Evolutionary conservation across 2,329 filamentous ascomycete genomes (phyloP).

Genomic region (Trichoderma atrobrunneum): DNA sequence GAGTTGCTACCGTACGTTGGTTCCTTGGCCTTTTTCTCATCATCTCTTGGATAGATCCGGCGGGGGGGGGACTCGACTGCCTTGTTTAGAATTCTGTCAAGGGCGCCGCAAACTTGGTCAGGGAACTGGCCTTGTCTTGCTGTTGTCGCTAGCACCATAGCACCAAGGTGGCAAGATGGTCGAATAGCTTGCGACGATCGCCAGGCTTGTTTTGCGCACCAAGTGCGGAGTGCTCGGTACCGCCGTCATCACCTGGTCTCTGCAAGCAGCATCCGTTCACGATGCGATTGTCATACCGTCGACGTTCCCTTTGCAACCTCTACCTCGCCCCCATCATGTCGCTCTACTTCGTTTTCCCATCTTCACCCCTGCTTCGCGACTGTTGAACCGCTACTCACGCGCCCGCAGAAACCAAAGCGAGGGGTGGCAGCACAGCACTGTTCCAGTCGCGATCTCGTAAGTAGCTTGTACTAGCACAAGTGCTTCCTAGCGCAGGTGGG

Average conservation of each 20-base stretch:
- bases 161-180: background rate
- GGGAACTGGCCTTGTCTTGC: background rate
- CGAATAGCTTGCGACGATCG: background rate
- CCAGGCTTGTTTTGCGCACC: background rate
- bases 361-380: background rate
- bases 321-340: background rate
- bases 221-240: constrained; percentile 4
- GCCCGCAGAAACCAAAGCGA: background rate
- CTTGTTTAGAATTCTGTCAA: background rate
- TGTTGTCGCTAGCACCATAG: background rate
- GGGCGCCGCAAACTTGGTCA: background rate
- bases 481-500: background rate
- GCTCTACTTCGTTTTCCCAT: background rate
- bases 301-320: background rate
- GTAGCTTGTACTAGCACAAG: background rate
- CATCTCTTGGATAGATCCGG: background rate
- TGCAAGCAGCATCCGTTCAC: background rate
- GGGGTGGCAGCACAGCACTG: background rate
- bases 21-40: background rate
- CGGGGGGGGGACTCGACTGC: background rate
- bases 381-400: background rate
- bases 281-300: background rate
- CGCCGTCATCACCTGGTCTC: background rate
- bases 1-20: background rate
- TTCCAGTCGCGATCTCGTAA: background rate